Evolutionary conservation across 306 rosid species (phyloP), one percentile per base, ranked within the genome.

Genomic region (Lablab purpureus): DNA sequence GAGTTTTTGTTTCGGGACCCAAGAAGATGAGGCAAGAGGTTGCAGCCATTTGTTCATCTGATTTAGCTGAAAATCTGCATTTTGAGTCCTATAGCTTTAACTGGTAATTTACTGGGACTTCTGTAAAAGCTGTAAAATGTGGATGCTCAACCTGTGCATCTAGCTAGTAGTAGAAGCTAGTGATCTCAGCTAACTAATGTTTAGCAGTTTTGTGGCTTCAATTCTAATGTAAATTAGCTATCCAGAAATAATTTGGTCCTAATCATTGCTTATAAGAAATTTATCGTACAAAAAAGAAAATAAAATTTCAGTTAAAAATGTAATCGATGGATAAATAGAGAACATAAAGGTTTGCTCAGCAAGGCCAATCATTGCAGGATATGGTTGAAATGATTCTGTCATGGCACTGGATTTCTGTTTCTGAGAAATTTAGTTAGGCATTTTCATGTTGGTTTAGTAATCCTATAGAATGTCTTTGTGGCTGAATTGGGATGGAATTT

Each of bases 41-140:
- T 43, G 96, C 97, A 67, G 65, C 86, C 78, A 88, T 92, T 76
- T 92, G 97, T 74, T 88, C 89, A 36, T 87, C 89, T 28, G 86
- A 85, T 78, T 74, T 77, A 59, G 82, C 81, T 5, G 73, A 84
- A 36, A 90, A 90, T 81, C 71, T 93, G 67, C 92, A 92, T 75
- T 92, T 87, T 62, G 87, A 92, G 82, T 90, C 94, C 80, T 76
- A 86, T 32, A 93, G 97, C 83, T 92, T 92, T 78, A 87, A 67
- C 54, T 90, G 94, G 97, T 93, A 87, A 85, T 70, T 2, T 36
- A 43, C 21, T 51, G 17, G 8, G 1, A 15, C 43, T 4, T n/a
- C 43, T 3, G 7, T 12, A 37, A 45, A 27, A 8, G 23, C 10
- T 51, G 34, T 49, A 25, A 34, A 22, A 46, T 1, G 10, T 56